These are phyloP conservation scores for Lasiosphaeris hirsuta DNA, from an alignment of 495 filamentous ascomycete species.

Conservation along the genomic window DNA sequence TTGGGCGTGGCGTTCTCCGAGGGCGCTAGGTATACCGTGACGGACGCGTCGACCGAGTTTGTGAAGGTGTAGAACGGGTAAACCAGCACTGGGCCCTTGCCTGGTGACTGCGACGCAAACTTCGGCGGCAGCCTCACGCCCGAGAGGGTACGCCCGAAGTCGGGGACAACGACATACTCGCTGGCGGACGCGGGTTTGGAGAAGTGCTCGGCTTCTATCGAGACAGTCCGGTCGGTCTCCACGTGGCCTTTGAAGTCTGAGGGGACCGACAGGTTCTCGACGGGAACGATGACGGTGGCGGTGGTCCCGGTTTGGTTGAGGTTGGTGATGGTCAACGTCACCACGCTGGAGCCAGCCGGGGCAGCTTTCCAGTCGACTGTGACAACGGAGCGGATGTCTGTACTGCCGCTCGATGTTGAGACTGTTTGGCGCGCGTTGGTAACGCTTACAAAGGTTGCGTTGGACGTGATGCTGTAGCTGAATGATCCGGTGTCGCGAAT, in stretches of 20 bases:
- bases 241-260: conserved; percentile 54
- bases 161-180: conserved; percentile 42
- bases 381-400: conserved; percentile 49
- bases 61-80: conserved; percentile 60
- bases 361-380: conserved; percentile 52
- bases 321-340: conserved; percentile 39
- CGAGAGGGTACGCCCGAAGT: conserved; percentile 52
- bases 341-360: conserved; percentile 42
- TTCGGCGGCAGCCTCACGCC: conserved; percentile 49
- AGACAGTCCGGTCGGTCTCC: conserved; percentile 49
- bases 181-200: conserved; percentile 29
- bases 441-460: conserved; percentile 48
- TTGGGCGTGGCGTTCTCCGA: conserved; percentile 52
- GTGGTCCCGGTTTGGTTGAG: conserved; percentile 34
- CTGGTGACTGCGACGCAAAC: conserved; percentile 37
- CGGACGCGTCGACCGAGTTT: conserved; percentile 35
- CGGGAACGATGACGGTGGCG: conserved; percentile 50
- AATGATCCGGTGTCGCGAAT: conserved; percentile 50
- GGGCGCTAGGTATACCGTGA: conserved; percentile 54
- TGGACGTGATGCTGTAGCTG: conserved; percentile 47
- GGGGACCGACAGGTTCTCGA: conserved; percentile 48
- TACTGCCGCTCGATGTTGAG: conserved; percentile 26
- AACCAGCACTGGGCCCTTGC: conserved; percentile 46
- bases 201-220: conserved; percentile 57
- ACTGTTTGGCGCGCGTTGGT: conserved; percentile 45